phyloP scores from a whole-genome alignment of 2,329 filamentous ascomycete species.

The Septoria linicola region DNA sequence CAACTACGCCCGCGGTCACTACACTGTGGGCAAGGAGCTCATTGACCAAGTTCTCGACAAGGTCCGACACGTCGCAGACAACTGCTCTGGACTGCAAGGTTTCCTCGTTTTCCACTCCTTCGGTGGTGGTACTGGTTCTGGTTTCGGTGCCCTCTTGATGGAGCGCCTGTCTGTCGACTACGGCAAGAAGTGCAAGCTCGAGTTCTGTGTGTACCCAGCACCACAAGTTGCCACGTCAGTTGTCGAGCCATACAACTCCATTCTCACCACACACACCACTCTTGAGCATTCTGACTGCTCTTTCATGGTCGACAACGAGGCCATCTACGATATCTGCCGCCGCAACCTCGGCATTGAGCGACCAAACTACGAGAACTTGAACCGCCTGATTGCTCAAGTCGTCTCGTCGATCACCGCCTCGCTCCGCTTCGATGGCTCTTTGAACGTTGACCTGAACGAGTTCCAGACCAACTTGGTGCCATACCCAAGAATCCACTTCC shows the following conservation, averaged over 20 bases:
- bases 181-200: constrained; percentile 99
- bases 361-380: constrained; percentile 97
- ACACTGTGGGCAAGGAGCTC: constrained; percentile 99
- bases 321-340: constrained; percentile 99
- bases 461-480: constrained; percentile 99
- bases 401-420: constrained; percentile 98
- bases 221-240: constrained; percentile 96
- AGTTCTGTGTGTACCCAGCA: constrained; percentile 98
- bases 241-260: constrained; percentile 99
- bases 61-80: constrained; percentile 94
- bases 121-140: constrained; percentile 96
- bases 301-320: constrained; percentile 99
- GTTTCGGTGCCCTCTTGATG: constrained; percentile 97
- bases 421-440: constrained; percentile 95
- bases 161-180: constrained; percentile 98
- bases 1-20: constrained; percentile 99
- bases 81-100: constrained; percentile 95
- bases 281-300: constrained; percentile 99
- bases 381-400: constrained; percentile 97
- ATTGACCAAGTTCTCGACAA: constrained; percentile 98
- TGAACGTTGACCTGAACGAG: constrained; percentile 99
- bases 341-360: constrained; percentile 96
- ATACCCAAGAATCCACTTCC: constrained; percentile 99
- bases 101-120: constrained; percentile 99
- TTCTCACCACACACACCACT: constrained; percentile 97